Base-by-base conservation (phyloP, 1,284 basidiomycete genomes). In the Ganoderma lingzhi region DNA sequence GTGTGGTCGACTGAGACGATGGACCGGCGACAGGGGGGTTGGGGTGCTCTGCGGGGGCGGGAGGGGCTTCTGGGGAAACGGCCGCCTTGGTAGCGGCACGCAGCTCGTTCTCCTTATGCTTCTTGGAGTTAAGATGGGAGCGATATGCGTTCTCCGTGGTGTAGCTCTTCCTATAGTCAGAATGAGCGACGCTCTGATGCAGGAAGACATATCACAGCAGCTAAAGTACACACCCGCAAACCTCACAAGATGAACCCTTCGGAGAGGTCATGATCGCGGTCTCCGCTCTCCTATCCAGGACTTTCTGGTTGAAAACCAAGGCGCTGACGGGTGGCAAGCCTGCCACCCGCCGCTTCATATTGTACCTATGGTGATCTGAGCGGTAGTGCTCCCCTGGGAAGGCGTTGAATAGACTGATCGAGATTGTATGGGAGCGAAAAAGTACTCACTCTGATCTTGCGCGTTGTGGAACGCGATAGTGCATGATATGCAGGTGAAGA, bases 291-390 rank as follows among this genome's bases (percentile, higher is more conserved):
- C 93, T 84, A 70, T 96, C 93, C 39, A 93, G 79, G n/a, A 98
- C 93, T 79, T 99, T 99, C 77, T 96, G 90, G 77, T 96, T 93
- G 84, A 99, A 99, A 0, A 93, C 78, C 8, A 86, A 82, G 0
- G 87, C 88, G 69, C 90, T 91, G 76, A 99, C 91, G 3, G 98
- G 97, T 5, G 96, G 93, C 2, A 99, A 87, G 17, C 89, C 91
- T 8, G 98, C 97, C 23, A 99, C 95, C 48, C 96, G 91, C 73
- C 98, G 93, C 84, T 98, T 98, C 92, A 98, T 96, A 81, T 99
- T 99, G 84, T 99, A 99, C 64, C 97, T 87, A 82, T 99, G 98
- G 80, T 95, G 92, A 81, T 99, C 98, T 45, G 96, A 96, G 74
- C 91, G 90, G 81, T 98, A 99, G 80, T 99, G 98, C 0, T 85